phyloP scores from a whole-genome alignment of 1,284 basidiomycete species.

The Ceratobasidium sp. region DNA sequence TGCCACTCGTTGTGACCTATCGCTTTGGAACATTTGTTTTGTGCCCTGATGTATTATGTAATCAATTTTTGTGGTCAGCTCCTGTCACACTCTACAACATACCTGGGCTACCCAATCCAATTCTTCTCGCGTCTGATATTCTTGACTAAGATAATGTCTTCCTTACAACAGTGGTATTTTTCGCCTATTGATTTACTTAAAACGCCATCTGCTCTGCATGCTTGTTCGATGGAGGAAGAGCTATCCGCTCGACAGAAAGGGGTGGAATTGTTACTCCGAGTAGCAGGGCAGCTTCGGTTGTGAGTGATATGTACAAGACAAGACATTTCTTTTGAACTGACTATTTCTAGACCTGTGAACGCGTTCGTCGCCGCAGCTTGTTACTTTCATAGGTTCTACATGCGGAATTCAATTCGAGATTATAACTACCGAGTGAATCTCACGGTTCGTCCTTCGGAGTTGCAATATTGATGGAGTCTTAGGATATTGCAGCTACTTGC shows the following conservation, averaged over 20 bases:
- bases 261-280: slow-evolving; percentile 33
- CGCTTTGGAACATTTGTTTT: neutral
- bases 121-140: neutral
- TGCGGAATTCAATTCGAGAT: slow-evolving; percentile 83
- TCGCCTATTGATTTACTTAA: slow-evolving; percentile 40
- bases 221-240: slow-evolving; percentile 34
- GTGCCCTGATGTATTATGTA: slow-evolving; percentile 28
- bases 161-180: slow-evolving; percentile 39
- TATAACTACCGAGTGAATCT: slow-evolving; percentile 64
- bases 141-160: slow-evolving; percentile 5
- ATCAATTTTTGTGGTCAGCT: neutral
- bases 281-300: slow-evolving; percentile 38
- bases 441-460: slow-evolving; percentile 40
- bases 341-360: slow-evolving; percentile 68
- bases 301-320: slow-evolving; percentile 16
- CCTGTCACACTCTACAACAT: neutral
- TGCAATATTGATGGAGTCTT: slow-evolving; percentile 39
- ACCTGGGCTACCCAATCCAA: too few species aligned
- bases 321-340: slow-evolving; percentile 1
- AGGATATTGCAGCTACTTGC: slow-evolving; percentile 90
- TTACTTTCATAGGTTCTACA: slow-evolving; percentile 94
- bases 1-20: neutral
- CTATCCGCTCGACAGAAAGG: slow-evolving; percentile 40
- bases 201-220: slow-evolving; percentile 32
- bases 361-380: slow-evolving; percentile 86